Conservation (phyloP, 129 eudicot genomes). For the sunflower (Helianthus annuus) region HanXRQr2.0-SUNRISE NC_035447.2:170831953-170832452, state of each 20-base stretch:
- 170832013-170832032: constrained; percentile 42
- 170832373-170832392: no score
- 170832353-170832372: no score
- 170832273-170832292: constrained; percentile 34
- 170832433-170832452: no score
- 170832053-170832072: no score
- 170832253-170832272: constrained; percentile 10
- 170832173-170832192: constrained; percentile 38
- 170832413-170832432: no score
- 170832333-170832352: neutral
- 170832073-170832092: no score
- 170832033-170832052: no score
- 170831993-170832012: constrained; percentile 69
- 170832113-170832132: no score
- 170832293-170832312: constrained; percentile 35
- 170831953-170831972: constrained; percentile 75
- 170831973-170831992: constrained; percentile 50
- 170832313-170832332: constrained; percentile 44
- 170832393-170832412: no score
- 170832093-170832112: no score
- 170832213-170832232: constrained; percentile 58
- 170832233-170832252: constrained; percentile 33
- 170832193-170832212: constrained; percentile 42
- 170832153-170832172: constrained; percentile 41
- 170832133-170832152: neutral